phyloP scores from a whole-genome alignment of 2,329 filamentous ascomycete genomes.

The Anthostomella pinea region DNA sequence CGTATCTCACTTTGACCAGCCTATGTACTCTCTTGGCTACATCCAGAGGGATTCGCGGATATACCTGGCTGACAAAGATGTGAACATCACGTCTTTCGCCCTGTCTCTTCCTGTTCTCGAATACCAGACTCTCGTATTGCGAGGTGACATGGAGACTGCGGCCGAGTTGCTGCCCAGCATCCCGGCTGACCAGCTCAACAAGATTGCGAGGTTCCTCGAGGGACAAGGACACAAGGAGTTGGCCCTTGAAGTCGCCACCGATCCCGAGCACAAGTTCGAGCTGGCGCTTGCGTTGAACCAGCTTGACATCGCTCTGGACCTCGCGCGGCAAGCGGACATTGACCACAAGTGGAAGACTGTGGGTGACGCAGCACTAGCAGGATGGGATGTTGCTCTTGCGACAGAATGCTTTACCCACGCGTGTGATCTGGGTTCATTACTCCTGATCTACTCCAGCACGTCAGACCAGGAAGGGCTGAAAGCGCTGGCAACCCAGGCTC shows the following conservation, averaged over 20 bases:
- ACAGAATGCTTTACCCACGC: constrained; percentile 91
- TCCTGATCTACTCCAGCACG: constrained; percentile 85
- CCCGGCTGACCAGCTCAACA: constrained; percentile 91
- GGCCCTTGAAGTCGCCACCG: constrained; percentile 89
- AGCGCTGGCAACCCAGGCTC: constrained; percentile 70
- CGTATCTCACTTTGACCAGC: constrained; percentile 92
- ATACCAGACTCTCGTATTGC: constrained; percentile 93
- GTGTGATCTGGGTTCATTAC: constrained; percentile 83
- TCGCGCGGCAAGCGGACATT: constrained; percentile 78
- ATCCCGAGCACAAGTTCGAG: constrained; percentile 95
- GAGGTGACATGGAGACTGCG: constrained; percentile 89
- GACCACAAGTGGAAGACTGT: constrained; percentile 99
- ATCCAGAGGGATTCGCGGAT: constrained; percentile 92
- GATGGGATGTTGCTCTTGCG: constrained; percentile 84
- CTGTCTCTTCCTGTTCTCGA: constrained; percentile 91
- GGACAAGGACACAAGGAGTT: constrained; percentile 97
- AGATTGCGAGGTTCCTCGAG: constrained; percentile 95
- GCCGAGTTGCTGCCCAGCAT: constrained; percentile 81
- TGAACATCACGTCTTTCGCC: constrained; percentile 84
- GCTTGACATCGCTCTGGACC: constrained; percentile 78
- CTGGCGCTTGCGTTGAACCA: constrained; percentile 80
- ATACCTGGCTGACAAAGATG: constrained; percentile 94
- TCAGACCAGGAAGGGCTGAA: constrained; percentile 72
- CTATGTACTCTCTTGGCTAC: constrained; percentile 94
- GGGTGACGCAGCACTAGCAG: constrained; percentile 82